Evolutionary conservation across 257 asterid genomes (phyloP).

Genomic region (Cordia subcordata): DNA sequence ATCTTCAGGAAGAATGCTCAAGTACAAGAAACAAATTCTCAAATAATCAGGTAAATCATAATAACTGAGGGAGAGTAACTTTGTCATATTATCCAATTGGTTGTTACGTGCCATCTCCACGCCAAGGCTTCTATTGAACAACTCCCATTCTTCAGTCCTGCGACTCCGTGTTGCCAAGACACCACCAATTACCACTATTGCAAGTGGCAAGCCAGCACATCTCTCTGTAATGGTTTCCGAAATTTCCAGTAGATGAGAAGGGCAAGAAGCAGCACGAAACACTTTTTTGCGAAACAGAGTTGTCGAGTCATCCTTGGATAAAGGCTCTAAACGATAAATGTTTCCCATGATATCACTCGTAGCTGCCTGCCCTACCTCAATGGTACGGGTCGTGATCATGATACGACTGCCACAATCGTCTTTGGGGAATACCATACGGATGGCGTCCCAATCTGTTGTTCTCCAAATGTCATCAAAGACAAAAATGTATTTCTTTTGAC

Average conservation of each 20-base stretch:
- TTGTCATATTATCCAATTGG: background rate
- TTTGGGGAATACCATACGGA: conserved; percentile 21
- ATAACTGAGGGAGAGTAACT: conserved; percentile 13
- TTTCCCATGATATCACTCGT: conserved; percentile 3
- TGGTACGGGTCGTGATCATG: conserved; percentile 20
- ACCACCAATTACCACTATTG: conserved; percentile 23
- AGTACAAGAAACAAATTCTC: conserved; percentile 6
- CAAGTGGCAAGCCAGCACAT: conserved; percentile 32
- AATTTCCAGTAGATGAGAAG: conserved; percentile 11
- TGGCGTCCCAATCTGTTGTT: conserved; percentile 21
- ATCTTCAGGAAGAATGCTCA: conserved; percentile 20
- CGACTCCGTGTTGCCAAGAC: conserved; percentile 13
- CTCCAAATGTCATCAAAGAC: conserved; percentile 6
- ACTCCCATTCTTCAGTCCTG: background rate
- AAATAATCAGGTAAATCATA: conserved; percentile 5
- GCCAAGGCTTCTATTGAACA: background rate
- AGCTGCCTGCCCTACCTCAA: background rate
- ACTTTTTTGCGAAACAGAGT: conserved; percentile 11
- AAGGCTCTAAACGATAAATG: conserved; percentile 9
- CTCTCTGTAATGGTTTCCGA: conserved; percentile 4
- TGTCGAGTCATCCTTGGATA: conserved; percentile 12
- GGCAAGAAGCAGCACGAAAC: conserved; percentile 15
- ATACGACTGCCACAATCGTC: conserved; percentile 23
- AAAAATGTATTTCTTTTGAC: conserved; percentile 6
- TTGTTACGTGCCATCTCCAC: background rate